phyloP scores from a whole-genome alignment of 495 filamentous ascomycete genomes.

The Cetradonia linearis region DNA sequence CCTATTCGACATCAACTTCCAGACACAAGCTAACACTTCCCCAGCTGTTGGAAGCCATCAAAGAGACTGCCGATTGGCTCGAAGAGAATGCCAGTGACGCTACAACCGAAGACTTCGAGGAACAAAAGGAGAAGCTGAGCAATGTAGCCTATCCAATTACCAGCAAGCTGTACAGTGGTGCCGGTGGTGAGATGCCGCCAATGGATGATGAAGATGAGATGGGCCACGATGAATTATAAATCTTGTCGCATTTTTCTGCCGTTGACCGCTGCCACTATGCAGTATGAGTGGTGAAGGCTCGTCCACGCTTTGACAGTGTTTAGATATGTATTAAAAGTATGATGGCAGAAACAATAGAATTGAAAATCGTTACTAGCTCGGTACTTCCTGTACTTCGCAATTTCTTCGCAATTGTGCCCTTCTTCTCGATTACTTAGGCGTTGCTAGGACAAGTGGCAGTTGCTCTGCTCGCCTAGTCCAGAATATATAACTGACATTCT shows the following conservation, averaged over 20 bases:
- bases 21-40: neutral
- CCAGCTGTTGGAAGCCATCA: constrained; percentile 82
- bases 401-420: neutral
- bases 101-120: constrained; percentile 87
- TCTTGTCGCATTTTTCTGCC: constrained; percentile 1
- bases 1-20: neutral
- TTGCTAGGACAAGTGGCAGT: too few relatives aligned
- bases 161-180: constrained; percentile 82
- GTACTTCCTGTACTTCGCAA: neutral
- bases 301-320: neutral
- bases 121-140: constrained; percentile 98
- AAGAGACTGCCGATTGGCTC: constrained; percentile 95
- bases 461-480: too few relatives aligned
- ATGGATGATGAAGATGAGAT: constrained; percentile 44
- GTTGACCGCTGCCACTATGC: neutral
- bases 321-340: neutral
- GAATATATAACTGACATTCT: too few relatives aligned
- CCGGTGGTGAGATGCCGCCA: constrained; percentile 39
- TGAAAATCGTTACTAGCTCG: neutral
- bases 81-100: constrained; percentile 89
- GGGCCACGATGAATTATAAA: constrained; percentile 87
- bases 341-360: constrained; percentile 1
- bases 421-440: too few relatives aligned
- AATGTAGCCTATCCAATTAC: constrained; percentile 97
- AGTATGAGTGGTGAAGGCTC: neutral